These are phyloP conservation scores for Cicer yamashitae DNA, from an alignment of 306 rosid species.

Conservation along the genomic window DNA sequence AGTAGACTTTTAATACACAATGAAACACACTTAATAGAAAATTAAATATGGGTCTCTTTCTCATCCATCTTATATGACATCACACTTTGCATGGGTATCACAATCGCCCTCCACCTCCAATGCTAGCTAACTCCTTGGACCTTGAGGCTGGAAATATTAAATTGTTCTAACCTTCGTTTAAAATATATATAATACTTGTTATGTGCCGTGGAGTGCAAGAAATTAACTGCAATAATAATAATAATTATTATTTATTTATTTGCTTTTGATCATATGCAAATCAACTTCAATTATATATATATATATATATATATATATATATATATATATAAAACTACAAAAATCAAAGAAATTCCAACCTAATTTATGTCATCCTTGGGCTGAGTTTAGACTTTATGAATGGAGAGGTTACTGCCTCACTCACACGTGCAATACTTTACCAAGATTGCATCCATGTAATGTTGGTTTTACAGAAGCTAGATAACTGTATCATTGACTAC, in stretches of 20 bases:
- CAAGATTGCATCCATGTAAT: not conserved
- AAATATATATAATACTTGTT: not conserved
- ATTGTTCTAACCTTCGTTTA: not conserved
- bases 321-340: not conserved
- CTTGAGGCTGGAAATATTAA: not conserved
- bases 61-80: no score
- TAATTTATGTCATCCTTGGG: conserved; percentile 6
- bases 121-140: no score
- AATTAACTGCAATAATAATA: not conserved
- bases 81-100: no score
- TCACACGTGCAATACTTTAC: conserved; percentile 26
- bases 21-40: no score
- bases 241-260: not conserved
- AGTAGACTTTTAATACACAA: no score
- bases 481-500: conserved; percentile 26
- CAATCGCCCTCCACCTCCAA: no score
- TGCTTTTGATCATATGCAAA: not conserved
- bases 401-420: not conserved
- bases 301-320: no score
- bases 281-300: not conserved
- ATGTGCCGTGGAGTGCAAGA: conserved; percentile 41
- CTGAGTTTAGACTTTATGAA: conserved; percentile 34
- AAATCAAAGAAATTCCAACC: conserved; percentile 27
- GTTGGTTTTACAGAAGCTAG: conserved; percentile 22
- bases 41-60: no score